Conservation (phyloP, 495 filamentous ascomycete genomes). For the Aspergillus cavernicola region DNA sequence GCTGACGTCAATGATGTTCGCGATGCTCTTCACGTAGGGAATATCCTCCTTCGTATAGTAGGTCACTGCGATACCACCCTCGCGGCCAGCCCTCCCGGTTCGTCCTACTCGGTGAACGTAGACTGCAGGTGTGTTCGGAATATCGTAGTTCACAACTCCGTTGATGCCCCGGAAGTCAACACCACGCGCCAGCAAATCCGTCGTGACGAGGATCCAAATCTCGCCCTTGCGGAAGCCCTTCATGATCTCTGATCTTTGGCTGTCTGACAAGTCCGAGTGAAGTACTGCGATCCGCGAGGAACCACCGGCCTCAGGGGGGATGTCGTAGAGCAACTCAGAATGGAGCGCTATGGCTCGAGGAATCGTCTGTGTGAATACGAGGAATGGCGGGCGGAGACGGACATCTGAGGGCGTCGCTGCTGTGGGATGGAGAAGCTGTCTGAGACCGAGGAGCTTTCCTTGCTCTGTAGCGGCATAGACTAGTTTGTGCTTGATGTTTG, state of each 20-base stretch:
- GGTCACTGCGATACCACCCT: slow-evolving; percentile 88
- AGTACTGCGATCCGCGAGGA: slow-evolving; percentile 84
- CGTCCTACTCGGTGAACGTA: slow-evolving; percentile 94
- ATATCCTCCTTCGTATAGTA: slow-evolving; percentile 95
- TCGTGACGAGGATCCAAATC: slow-evolving; percentile 94
- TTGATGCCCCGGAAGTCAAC: slow-evolving; percentile 91
- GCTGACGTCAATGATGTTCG: slow-evolving; percentile 82
- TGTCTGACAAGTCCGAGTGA: slow-evolving; percentile 79
- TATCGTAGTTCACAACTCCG: slow-evolving; percentile 94
- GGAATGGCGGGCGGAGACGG: slow-evolving; percentile 77
- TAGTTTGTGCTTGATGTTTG: slow-evolving; percentile 84
- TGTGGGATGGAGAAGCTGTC: slow-evolving; percentile 84
- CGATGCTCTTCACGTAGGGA: slow-evolving; percentile 82
- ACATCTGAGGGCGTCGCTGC: slow-evolving; percentile 53
- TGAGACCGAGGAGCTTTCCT: slow-evolving; percentile 87
- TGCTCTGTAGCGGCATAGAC: slow-evolving; percentile 88
- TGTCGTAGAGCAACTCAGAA: slow-evolving; percentile 90
- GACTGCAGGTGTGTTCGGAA: slow-evolving; percentile 78
- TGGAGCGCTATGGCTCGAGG: slow-evolving; percentile 82
- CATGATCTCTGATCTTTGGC: slow-evolving; percentile 74
- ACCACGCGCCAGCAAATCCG: slow-evolving; percentile 84
- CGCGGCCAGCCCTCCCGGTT: slow-evolving; percentile 82
- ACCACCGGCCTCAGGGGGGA: slow-evolving; percentile 81
- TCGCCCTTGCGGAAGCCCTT: slow-evolving; percentile 85
- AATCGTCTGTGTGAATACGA: slow-evolving; percentile 94